These are phyloP conservation scores for Anethum foeniculum DNA, from an alignment of 140 eudicot genomes.

Conservation along the genomic window DNA sequence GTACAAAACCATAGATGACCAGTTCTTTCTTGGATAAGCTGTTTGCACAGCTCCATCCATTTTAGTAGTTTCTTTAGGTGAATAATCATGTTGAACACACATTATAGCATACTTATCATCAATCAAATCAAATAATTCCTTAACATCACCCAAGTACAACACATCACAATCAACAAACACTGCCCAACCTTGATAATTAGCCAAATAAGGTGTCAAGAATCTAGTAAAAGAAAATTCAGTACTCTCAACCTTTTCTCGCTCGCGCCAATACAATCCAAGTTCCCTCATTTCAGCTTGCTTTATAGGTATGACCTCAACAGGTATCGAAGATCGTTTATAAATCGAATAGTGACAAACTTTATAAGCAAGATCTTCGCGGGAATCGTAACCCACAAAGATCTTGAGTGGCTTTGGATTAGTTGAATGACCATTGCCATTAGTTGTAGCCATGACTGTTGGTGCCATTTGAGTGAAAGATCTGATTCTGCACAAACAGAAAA, in stretches of 20 bases:
- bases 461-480: not conserved
- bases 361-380: constrained; percentile 67
- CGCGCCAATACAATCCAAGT: constrained; percentile 50
- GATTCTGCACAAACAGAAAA: not conserved
- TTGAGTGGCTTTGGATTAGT: constrained; percentile 36
- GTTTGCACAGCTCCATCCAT: constrained; percentile 97
- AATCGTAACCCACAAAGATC: constrained; percentile 76
- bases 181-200: constrained; percentile 78
- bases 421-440: constrained; percentile 7
- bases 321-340: constrained; percentile 58
- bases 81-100: constrained; percentile 93
- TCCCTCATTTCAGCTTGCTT: constrained; percentile 63
- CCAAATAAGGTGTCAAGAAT: constrained; percentile 63
- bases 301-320: constrained; percentile 63
- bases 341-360: constrained; percentile 68
- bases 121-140: constrained; percentile 47
- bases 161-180: constrained; percentile 87
- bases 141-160: constrained; percentile 56
- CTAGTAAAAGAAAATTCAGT: constrained; percentile 76
- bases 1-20: constrained; percentile 95
- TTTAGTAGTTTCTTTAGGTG: constrained; percentile 70
- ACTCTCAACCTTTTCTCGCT: constrained; percentile 68
- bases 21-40: constrained; percentile 71
- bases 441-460: not conserved
- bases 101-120: constrained; percentile 73